Evolutionary conservation across 2,329 filamentous ascomycete species (phyloP).

Genomic region (Colletotrichum tofieldiae): DNA sequence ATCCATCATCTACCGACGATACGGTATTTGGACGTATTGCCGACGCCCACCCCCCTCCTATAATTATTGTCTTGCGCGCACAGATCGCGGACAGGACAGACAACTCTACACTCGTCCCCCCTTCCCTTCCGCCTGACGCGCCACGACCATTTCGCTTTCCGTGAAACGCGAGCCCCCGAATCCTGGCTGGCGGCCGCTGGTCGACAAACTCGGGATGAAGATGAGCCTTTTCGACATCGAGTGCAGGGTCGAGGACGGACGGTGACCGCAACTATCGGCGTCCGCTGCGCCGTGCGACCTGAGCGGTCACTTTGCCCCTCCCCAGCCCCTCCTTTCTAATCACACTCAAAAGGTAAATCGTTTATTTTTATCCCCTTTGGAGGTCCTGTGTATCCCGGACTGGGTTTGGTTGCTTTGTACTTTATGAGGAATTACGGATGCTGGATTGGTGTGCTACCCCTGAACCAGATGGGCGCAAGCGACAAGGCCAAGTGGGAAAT

Average conservation of each 20-base stretch:
- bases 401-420: slow-evolving; percentile 9
- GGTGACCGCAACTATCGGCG: background rate
- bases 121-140: background rate
- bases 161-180: slow-evolving; percentile 15
- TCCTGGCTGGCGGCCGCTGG: slow-evolving; percentile 4
- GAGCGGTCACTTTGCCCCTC: slow-evolving; percentile 21
- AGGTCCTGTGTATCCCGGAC: background rate
- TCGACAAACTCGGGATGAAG: slow-evolving; percentile 3
- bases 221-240: background rate
- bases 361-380: background rate
- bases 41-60: slow-evolving; percentile 23
- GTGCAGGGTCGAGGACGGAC: background rate
- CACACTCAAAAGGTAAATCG: background rate
- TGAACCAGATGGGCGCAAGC: slow-evolving; percentile 18
- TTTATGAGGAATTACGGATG: slow-evolving; percentile 23
- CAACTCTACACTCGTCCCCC: background rate
- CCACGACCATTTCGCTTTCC: slow-evolving; percentile 4
- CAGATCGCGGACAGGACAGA: slow-evolving; percentile 24
- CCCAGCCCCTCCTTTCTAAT: background rate
- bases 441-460: background rate
- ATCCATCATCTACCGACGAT: slow-evolving; percentile 30
- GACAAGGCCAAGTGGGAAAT: slow-evolving; percentile 30
- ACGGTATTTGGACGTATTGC: slow-evolving; percentile 30
- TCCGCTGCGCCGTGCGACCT: slow-evolving; percentile 12
- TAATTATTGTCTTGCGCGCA: slow-evolving; percentile 20